These are phyloP conservation scores for Leccinum subrobustum DNA, from an alignment of 1,284 basidiomycete genomes.

Conservation along the genomic window DNA sequence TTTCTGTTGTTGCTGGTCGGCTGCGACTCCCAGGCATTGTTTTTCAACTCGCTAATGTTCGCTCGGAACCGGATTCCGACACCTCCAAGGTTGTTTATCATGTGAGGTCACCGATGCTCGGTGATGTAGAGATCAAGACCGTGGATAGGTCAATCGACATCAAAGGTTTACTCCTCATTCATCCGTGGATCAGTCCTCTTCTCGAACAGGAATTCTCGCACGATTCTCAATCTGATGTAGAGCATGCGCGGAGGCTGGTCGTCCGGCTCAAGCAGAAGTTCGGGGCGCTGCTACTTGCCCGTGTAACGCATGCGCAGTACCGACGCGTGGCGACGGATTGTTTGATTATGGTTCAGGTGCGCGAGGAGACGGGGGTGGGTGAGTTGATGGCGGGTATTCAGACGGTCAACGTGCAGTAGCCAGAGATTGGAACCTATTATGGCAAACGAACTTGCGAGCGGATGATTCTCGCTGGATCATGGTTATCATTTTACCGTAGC, in stretches of 20 bases:
- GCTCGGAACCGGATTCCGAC: neutral
- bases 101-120: neutral
- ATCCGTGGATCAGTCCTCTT: conserved; percentile 13
- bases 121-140: conserved; percentile 8
- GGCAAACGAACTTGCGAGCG: neutral
- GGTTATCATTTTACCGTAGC: neutral
- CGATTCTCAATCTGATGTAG: neutral
- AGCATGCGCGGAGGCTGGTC: neutral
- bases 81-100: neutral
- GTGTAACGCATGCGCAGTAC: neutral
- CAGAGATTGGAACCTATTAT: neutral
- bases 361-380: neutral
- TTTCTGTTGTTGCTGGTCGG: neutral
- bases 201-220: conserved; percentile 4
- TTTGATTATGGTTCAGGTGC: conserved; percentile 3
- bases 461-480: neutral
- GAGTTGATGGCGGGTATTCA: neutral
- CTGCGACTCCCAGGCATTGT: conserved; percentile 8
- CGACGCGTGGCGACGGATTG: conserved; percentile 8
- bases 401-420: conserved; percentile 10
- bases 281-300: conserved; percentile 9
- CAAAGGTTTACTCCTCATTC: conserved; percentile 2
- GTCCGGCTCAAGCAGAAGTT: conserved; percentile 6
- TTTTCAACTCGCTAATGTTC: conserved; percentile 6
- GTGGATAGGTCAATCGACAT: neutral